These are phyloP conservation scores for Alternaria infectoria DNA, from an alignment of 2,329 filamentous ascomycete genomes.

Conservation along the genomic window DNA sequence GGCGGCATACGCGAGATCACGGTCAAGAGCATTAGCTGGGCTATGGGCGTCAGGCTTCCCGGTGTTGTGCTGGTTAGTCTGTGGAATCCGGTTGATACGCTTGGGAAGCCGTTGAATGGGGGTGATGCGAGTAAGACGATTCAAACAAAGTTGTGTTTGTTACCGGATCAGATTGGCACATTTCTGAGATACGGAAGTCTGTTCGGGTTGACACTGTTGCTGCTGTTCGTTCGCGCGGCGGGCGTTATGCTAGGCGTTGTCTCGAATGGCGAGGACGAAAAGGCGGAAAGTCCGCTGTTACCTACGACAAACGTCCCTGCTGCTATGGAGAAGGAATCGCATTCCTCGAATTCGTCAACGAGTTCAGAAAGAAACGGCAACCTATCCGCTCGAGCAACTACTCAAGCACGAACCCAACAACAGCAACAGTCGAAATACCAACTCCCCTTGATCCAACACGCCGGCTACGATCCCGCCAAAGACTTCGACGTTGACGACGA, in stretches of 20 bases:
- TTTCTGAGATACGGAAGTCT: slow-evolving; percentile 79
- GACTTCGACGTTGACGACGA: slow-evolving; percentile 18
- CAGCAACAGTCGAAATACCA: slow-evolving; percentile 25
- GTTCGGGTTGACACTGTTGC: slow-evolving; percentile 59
- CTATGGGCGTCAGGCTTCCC: slow-evolving; percentile 89
- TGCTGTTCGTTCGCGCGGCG: slow-evolving; percentile 55
- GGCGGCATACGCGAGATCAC: slow-evolving; percentile 77
- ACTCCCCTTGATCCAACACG: slow-evolving; percentile 50
- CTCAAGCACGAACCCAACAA: slow-evolving; percentile 47
- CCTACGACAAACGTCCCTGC: slow-evolving; percentile 28
- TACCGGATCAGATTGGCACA: slow-evolving; percentile 85
- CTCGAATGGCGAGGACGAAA: slow-evolving; percentile 1
- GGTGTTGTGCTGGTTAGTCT: slow-evolving; percentile 88
- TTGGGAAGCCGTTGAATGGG: slow-evolving; percentile 39
- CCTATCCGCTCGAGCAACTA: slow-evolving; percentile 36
- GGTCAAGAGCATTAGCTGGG: slow-evolving; percentile 93
- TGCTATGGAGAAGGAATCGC: slow-evolving; percentile 30
- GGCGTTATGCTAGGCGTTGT: slow-evolving; percentile 40
- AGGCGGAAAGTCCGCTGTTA: slow-evolving; percentile 32
- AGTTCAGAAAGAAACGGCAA: slow-evolving; percentile 28
- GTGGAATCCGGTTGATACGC: slow-evolving; percentile 83
- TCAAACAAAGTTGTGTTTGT: slow-evolving; percentile 87
- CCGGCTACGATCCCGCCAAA: slow-evolving; percentile 46
- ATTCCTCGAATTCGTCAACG: slow-evolving; percentile 41
- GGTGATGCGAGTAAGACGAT: slow-evolving; percentile 64